A percentile compares a stretch with the other conserved stretches of the same genome.
Conservation (phyloP, 331 rosid genomes). For the Malus hybrid region DNA sequence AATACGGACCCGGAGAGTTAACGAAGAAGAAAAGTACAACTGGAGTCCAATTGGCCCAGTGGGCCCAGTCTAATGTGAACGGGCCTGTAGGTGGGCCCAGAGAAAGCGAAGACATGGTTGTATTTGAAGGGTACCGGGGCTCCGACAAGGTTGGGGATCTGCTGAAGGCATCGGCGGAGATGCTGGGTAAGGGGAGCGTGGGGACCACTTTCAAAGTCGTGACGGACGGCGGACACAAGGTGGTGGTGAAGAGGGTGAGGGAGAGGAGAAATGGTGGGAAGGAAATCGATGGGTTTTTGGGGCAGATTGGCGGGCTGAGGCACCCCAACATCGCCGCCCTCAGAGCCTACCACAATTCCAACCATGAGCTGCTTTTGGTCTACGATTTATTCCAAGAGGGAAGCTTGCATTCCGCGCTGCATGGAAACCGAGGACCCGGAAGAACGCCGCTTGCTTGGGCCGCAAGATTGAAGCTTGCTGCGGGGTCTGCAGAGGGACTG, state of each 20-base stretch:
- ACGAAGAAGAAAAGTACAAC: not conserved
- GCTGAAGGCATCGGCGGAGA: constrained; percentile 18
- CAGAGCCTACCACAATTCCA: constrained; percentile 12
- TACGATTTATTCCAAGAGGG: constrained; percentile 8
- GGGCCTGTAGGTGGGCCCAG: not conserved
- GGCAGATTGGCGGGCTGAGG: not conserved
- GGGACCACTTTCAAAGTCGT: constrained; percentile 20
- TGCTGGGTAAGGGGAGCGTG: constrained; percentile 20
- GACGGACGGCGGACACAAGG: constrained; percentile 1
- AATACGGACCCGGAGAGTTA: not conserved
- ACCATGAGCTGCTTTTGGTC: constrained; percentile 12
- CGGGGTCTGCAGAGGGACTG: constrained; percentile 13
- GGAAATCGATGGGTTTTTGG: constrained; percentile 9
- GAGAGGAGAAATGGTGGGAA: constrained; percentile 1
- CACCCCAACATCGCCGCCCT: constrained; percentile 16
- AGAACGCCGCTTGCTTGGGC: constrained; percentile 16
- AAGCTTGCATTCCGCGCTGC: constrained; percentile 12
- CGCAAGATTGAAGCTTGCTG: constrained; percentile 16
- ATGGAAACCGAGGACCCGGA: constrained; percentile 30
- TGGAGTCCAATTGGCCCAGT: not conserved
- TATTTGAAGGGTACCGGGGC: constrained; percentile 12
- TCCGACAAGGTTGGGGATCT: constrained; percentile 5
- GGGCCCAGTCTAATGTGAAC: not conserved
- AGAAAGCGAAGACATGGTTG: constrained; percentile 3
- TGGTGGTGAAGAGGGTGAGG: constrained; percentile 22